Evolutionary conservation across 2,329 filamentous ascomycete genomes (phyloP).

Genomic region (Pestalotiopsis sp.): DNA sequence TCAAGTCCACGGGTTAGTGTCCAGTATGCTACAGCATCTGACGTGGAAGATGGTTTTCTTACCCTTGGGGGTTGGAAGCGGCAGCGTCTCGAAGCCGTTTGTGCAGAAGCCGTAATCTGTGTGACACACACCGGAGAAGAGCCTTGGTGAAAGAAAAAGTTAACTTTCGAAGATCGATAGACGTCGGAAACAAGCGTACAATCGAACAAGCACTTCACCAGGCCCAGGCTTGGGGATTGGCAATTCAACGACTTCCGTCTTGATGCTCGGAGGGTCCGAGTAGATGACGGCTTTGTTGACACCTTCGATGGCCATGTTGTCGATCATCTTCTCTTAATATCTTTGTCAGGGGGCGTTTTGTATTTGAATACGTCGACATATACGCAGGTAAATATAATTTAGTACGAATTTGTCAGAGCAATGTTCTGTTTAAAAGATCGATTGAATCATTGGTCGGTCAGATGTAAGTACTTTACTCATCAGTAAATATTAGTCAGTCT

Average conservation of each 20-base stretch:
- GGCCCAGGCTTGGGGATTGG: constrained; percentile 9
- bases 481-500: neutral
- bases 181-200: neutral
- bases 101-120: constrained; percentile 16
- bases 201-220: constrained; percentile 11
- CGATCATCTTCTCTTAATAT: neutral
- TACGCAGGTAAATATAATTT: neutral
- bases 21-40: neutral
- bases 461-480: neutral
- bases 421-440: neutral
- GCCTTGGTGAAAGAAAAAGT: neutral
- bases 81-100: neutral
- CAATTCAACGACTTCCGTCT: neutral
- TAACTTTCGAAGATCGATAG: neutral
- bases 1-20: constrained; percentile 44
- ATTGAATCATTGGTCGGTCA: neutral
- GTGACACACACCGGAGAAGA: constrained; percentile 14
- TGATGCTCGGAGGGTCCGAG: neutral
- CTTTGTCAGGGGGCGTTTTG: neutral
- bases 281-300: constrained; percentile 1
- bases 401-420: neutral
- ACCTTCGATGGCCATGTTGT: neutral
- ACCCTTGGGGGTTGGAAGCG: neutral
- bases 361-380: neutral
- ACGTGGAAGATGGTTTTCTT: neutral